Evolutionary conservation across 2,329 filamentous ascomycete species (phyloP).

Genomic region (Xylaria sp.): DNA sequence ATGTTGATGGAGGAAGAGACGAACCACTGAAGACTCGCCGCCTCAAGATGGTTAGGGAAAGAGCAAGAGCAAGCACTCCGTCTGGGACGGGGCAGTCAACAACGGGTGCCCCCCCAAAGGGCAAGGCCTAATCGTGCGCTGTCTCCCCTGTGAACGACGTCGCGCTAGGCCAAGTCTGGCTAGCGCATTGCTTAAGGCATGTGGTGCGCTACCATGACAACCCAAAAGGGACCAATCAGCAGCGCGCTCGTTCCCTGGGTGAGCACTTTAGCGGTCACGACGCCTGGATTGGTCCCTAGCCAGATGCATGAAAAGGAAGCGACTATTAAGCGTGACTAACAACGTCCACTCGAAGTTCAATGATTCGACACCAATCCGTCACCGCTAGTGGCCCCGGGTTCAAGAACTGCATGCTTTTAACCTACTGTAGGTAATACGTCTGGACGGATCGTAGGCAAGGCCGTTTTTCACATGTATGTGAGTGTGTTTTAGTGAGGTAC

Average conservation of each 20-base stretch:
- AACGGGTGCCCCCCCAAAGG: conserved; percentile 10
- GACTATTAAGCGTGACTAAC: not conserved
- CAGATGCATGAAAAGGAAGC: not conserved
- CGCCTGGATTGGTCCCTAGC: not conserved
- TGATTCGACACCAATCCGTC: not conserved
- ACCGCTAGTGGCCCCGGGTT: not conserved
- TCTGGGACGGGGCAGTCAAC: conserved; percentile 17
- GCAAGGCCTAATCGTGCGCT: conserved; percentile 18
- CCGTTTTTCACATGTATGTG: not conserved
- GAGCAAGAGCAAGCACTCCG: conserved; percentile 7
- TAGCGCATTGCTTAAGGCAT: conserved; percentile 22
- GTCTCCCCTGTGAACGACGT: conserved; percentile 24
- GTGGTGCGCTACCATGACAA: conserved; percentile 31
- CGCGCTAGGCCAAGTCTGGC: conserved; percentile 12
- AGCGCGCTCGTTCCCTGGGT: not conserved
- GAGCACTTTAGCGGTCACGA: not conserved
- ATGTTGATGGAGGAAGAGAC: conserved; percentile 18
- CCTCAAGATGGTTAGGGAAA: conserved; percentile 6
- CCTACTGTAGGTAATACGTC: not conserved
- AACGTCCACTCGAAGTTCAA: not conserved
- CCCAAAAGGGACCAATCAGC: conserved; percentile 15
- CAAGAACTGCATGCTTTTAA: not conserved
- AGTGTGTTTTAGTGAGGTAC: not conserved
- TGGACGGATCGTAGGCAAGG: no score
- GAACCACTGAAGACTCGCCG: conserved; percentile 8